A percentile compares a stretch with the other conserved stretches of the same genome.
phyloP scores from a whole-genome alignment of 768 basidiomycete species.

The Collybia sp. region DNA sequence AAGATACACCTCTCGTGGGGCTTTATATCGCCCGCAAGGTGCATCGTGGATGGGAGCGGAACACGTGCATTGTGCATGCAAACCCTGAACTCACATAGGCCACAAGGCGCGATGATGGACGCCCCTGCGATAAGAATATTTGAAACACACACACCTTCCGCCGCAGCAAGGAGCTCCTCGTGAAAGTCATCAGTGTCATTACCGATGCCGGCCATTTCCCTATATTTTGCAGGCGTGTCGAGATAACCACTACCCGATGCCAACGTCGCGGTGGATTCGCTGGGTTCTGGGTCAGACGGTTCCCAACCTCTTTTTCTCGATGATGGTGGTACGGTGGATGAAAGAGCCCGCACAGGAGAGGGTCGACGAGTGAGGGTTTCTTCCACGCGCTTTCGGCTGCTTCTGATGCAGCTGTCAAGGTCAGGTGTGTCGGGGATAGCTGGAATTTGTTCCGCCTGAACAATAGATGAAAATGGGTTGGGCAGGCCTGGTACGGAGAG shows the following conservation, averaged over 20 bases:
- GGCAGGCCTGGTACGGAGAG: constrained; percentile 59
- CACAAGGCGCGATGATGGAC: constrained; percentile 2
- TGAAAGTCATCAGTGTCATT: constrained; percentile 23
- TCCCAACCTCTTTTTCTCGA: constrained; percentile 56
- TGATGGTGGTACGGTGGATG: constrained; percentile 4
- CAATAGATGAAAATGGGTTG: constrained; percentile 52
- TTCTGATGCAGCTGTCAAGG: constrained; percentile 3
- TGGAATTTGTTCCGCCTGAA: constrained; percentile 12
- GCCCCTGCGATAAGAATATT: background rate
- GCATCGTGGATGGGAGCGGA: background rate
- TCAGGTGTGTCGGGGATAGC: constrained; percentile 12
- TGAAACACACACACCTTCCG: constrained; percentile 5
- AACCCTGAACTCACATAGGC: background rate
- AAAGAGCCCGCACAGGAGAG: constrained; percentile 9
- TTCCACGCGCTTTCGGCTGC: background rate
- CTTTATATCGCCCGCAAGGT: constrained; percentile 7
- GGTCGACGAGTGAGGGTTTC: constrained; percentile 18
- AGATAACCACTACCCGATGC: constrained; percentile 61
- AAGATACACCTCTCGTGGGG: constrained; percentile 4
- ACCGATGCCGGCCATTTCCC: constrained; percentile 38
- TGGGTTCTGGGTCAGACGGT: constrained; percentile 54
- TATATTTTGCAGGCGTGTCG: constrained; percentile 64
- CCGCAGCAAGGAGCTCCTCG: constrained; percentile 10
- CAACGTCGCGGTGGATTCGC: constrained; percentile 44
- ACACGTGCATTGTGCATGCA: background rate